Conservation (phyloP, 2,329 filamentous ascomycete genomes). For the Capronia coronata region DNA sequence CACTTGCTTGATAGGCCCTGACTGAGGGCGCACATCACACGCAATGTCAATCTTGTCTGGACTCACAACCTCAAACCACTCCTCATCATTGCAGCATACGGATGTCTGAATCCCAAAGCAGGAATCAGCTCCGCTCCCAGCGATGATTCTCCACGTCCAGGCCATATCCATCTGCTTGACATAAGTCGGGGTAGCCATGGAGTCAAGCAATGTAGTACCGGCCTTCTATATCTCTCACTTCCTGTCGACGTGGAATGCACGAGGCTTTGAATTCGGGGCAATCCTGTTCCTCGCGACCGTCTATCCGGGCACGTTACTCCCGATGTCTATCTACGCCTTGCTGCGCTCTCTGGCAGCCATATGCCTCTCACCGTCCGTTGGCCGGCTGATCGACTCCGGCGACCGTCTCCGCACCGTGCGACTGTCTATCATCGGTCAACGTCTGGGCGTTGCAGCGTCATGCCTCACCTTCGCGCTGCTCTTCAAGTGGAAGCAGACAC, state of each 20-base stretch:
- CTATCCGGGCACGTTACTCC: slow-evolving; percentile 56
- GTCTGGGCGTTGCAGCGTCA: slow-evolving; percentile 14
- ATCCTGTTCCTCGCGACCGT: slow-evolving; percentile 54
- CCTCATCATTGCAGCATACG: too few species aligned
- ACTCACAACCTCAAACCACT: too few species aligned
- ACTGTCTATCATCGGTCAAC: slow-evolving; percentile 40
- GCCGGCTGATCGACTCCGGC: slow-evolving; percentile 52
- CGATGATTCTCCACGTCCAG: too few species aligned
- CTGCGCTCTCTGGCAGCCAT: slow-evolving; percentile 53
- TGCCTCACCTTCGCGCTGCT: slow-evolving; percentile 15
- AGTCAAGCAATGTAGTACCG: neutral
- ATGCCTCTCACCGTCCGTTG: slow-evolving; percentile 53
- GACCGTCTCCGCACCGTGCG: slow-evolving; percentile 48
- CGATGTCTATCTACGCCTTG: slow-evolving; percentile 63
- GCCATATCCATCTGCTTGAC: too few species aligned
- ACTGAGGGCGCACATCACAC: too few species aligned
- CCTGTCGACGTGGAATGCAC: slow-evolving; percentile 59
- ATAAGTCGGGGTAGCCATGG: too few species aligned
- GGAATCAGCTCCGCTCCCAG: too few species aligned
- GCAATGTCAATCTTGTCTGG: too few species aligned
- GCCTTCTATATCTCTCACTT: slow-evolving; percentile 55
- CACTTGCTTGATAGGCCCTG: too few species aligned
- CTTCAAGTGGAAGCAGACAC: neutral
- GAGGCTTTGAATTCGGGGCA: slow-evolving; percentile 58
- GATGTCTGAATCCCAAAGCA: too few species aligned